phyloP scores from a whole-genome alignment of 2,329 filamentous ascomycete genomes.

The Penicillium decumbens region DNA sequence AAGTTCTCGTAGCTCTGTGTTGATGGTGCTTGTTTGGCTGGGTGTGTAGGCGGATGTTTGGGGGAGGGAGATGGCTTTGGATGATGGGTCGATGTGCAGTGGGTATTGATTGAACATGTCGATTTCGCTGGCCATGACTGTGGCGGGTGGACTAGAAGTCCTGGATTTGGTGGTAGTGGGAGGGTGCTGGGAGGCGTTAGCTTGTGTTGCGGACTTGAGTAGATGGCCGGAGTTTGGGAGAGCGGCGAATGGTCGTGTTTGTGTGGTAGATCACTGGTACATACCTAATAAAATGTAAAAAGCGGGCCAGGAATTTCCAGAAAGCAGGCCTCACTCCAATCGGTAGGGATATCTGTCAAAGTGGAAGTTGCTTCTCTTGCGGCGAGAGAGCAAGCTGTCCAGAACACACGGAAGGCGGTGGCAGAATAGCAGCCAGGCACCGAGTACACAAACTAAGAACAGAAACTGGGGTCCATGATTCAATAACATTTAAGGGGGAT shows the following conservation, averaged over 20 bases:
- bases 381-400: slow-evolving; percentile 25
- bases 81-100: slow-evolving; percentile 72
- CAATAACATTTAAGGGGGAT: slow-evolving; percentile 2
- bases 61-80: slow-evolving; percentile 64
- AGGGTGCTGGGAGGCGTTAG: slow-evolving; percentile 3
- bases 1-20: slow-evolving; percentile 64
- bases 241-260: neutral
- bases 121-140: slow-evolving; percentile 29
- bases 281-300: neutral
- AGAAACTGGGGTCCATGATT: neutral
- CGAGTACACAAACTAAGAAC: neutral
- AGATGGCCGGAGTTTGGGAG: neutral
- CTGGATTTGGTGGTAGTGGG: neutral
- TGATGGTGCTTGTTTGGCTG: slow-evolving; percentile 50
- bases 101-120: slow-evolving; percentile 71
- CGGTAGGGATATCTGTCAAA: neutral
- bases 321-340: neutral
- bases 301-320: neutral
- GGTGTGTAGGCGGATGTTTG: slow-evolving; percentile 42
- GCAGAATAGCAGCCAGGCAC: slow-evolving; percentile 13
- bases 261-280: neutral
- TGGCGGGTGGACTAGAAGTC: neutral
- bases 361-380: neutral
- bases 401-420: slow-evolving; percentile 21
- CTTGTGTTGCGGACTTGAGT: neutral